Conservation (phyloP, 73 alveolate genomes). For the Uronychia binucleata region DNA sequence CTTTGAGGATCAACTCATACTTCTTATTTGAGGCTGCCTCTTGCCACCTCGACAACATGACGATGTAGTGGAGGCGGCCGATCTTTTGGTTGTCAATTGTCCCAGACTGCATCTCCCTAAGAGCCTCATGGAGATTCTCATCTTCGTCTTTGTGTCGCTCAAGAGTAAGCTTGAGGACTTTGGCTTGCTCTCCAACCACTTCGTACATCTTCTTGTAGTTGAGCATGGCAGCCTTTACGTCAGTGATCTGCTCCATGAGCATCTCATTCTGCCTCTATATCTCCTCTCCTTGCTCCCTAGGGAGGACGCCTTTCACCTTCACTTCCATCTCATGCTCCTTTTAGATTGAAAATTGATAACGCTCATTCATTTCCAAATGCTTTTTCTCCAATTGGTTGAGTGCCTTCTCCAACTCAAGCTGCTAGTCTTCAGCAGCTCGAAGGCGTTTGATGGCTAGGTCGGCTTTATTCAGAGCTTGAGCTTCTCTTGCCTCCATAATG, state of each 20-base stretch:
- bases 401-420: conserved; percentile 31
- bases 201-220: conserved; percentile 61
- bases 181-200: conserved; percentile 67
- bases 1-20: conserved; percentile 81
- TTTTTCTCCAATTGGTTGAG: conserved; percentile 47
- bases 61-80: conserved; percentile 87
- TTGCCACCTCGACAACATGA: conserved; percentile 92
- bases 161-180: conserved; percentile 74
- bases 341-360: conserved; percentile 26
- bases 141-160: conserved; percentile 87
- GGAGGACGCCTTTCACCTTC: conserved; percentile 28
- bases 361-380: conserved; percentile 46
- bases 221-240: conserved; percentile 67
- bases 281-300: conserved; percentile 56
- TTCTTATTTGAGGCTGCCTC: conserved; percentile 89
- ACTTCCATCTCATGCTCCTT: conserved; percentile 18
- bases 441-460: conserved; percentile 21
- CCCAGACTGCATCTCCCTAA: conserved; percentile 84
- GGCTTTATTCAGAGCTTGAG: conserved; percentile 25
- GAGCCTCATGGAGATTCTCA: conserved; percentile 79
- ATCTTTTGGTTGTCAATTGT: conserved; percentile 74
- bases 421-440: conserved; percentile 26
- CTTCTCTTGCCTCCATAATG: conserved; percentile 61
- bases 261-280: conserved; percentile 36
- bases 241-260: conserved; percentile 56